These are phyloP conservation scores for Podaxis mareebaensis DNA, from an alignment of 768 basidiomycete genomes.

Conservation along the genomic window DNA sequence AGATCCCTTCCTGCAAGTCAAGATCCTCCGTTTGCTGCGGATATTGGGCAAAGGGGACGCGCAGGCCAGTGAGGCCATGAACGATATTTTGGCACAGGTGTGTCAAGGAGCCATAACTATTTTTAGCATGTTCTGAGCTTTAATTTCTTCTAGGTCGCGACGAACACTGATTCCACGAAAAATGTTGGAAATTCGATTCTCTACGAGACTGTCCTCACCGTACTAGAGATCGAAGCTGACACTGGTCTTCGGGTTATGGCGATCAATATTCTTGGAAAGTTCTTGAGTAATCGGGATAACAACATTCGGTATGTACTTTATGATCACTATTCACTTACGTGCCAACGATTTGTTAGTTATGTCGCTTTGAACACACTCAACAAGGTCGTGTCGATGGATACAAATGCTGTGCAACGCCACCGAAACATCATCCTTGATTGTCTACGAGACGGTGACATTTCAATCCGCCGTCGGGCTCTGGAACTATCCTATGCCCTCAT, in stretches of 20 bases:
- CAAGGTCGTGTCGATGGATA: slow-evolving; percentile 97
- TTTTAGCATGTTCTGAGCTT: slow-evolving; percentile 8
- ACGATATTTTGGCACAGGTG: slow-evolving; percentile 96
- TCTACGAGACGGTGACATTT: slow-evolving; percentile 98
- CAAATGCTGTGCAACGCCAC: slow-evolving; percentile 96
- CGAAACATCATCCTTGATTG: slow-evolving; percentile 99
- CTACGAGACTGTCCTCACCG: slow-evolving; percentile 95
- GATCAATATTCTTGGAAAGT: slow-evolving; percentile 98
- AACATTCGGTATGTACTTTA: slow-evolving; percentile 80
- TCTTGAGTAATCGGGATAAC: slow-evolving; percentile 96
- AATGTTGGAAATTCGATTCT: slow-evolving; percentile 98
- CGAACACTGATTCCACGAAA: slow-evolving; percentile 96
- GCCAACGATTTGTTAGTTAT: slow-evolving; percentile 57
- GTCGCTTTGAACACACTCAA: slow-evolving; percentile 97
- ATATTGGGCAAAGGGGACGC: slow-evolving; percentile 85
- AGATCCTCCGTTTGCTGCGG: slow-evolving; percentile 85
- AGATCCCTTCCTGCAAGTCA: slow-evolving; percentile 93
- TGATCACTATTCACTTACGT: neutral
- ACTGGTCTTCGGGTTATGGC: slow-evolving; percentile 97
- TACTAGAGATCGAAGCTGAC: slow-evolving; percentile 97
- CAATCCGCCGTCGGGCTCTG: slow-evolving; percentile 93
- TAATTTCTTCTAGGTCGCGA: slow-evolving; percentile 72
- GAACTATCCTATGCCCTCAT: slow-evolving; percentile 97
- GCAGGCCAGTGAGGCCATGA: slow-evolving; percentile 94
- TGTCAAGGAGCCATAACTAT: slow-evolving; percentile 13